phyloP scores from a whole-genome alignment of 2,329 filamentous ascomycete species.

The Talaromyces amestolkiae region DNA sequence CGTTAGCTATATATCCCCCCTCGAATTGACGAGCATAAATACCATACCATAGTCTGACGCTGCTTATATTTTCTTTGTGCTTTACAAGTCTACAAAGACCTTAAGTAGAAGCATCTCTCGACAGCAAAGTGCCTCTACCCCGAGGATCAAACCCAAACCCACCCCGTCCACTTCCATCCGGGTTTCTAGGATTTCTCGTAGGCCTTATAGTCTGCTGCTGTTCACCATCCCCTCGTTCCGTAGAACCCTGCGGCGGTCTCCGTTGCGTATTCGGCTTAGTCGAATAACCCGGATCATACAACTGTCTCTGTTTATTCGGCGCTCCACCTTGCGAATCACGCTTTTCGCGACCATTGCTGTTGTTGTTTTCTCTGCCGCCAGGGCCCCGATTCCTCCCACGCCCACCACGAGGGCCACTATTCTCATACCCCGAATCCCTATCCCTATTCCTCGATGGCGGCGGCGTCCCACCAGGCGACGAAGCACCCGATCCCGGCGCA shows the following conservation, averaged over 20 bases:
- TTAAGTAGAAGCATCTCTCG: background rate
- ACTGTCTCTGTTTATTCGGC: conserved; percentile 50
- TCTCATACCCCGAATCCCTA: conserved; percentile 30
- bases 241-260: conserved; percentile 30
- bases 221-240: conserved; percentile 41
- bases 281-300: conserved; percentile 75
- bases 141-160: conserved; percentile 73
- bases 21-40: background rate
- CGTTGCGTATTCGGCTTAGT: conserved; percentile 60
- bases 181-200: conserved; percentile 72
- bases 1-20: background rate
- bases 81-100: background rate
- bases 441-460: conserved; percentile 50
- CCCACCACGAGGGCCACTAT: conserved; percentile 40
- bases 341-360: conserved; percentile 33
- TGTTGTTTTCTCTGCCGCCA: conserved; percentile 26
- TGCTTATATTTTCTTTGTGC: background rate
- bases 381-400: background rate
- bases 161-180: conserved; percentile 71
- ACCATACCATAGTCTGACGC: background rate
- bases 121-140: conserved; percentile 43
- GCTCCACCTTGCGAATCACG: conserved; percentile 37
- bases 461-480: conserved; percentile 59
- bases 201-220: conserved; percentile 41
- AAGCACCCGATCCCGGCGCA: conserved; percentile 52